phyloP scores from a whole-genome alignment of 2,329 filamentous ascomycete genomes.

The Hawksworthiomyces lignivorus region DNA sequence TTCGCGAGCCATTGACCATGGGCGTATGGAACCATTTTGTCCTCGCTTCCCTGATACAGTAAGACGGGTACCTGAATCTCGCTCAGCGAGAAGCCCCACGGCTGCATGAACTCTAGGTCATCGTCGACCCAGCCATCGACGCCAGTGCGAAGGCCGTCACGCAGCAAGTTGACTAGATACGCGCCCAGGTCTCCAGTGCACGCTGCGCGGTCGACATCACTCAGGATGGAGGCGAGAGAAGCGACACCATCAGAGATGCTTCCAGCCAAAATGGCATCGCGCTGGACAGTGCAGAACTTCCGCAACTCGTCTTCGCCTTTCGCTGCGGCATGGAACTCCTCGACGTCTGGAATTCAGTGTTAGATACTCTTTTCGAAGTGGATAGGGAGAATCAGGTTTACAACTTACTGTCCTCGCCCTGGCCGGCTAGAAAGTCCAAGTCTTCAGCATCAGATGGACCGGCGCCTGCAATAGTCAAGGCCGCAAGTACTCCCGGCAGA shows the following conservation, averaged over 20 bases:
- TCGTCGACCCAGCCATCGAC: conserved; percentile 4
- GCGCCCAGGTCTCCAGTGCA: background rate
- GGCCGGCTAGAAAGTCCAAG: conserved; percentile 2
- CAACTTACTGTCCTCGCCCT: conserved; percentile 4
- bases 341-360: too few species aligned
- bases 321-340: background rate
- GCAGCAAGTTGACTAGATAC: background rate
- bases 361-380: too few species aligned
- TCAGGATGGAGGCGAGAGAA: background rate
- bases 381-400: too few species aligned
- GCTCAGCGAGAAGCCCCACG: background rate
- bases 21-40: conserved; percentile 2
- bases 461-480: conserved; percentile 1
- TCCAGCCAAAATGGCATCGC: background rate
- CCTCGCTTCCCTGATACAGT: conserved; percentile 3
- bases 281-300: background rate
- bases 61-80: conserved; percentile 2
- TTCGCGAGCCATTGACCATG: conserved; percentile 2
- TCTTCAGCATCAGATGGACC: background rate
- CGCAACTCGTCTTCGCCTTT: background rate
- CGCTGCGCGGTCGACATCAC: background rate
- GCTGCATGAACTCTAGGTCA: background rate
- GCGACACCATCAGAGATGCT: background rate
- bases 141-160: background rate
- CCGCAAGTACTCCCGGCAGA: background rate